Evolutionary conservation across 2,329 filamentous ascomycete genomes (phyloP).

Genomic region (Cladosporium sp.): DNA sequence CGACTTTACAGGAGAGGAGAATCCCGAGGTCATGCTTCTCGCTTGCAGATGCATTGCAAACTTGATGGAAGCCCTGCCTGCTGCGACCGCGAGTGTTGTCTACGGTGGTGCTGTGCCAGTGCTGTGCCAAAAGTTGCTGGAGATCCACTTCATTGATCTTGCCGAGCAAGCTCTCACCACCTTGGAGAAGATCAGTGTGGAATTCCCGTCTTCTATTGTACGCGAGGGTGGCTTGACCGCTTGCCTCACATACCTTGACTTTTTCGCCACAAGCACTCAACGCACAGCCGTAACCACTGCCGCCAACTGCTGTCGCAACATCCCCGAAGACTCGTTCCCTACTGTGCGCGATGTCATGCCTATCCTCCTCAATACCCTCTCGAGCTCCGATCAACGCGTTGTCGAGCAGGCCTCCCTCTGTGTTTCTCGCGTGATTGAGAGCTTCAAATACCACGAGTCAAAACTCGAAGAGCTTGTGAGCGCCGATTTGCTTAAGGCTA

Average conservation of each 20-base stretch:
- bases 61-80: conserved; percentile 92
- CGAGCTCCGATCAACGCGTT: conserved; percentile 91
- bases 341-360: conserved; percentile 97
- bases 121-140: conserved; percentile 88
- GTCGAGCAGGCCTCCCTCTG: conserved; percentile 96
- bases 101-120: conserved; percentile 96
- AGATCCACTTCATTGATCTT: conserved; percentile 95
- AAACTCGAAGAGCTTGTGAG: conserved; percentile 93
- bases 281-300: conserved; percentile 95
- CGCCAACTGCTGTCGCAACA: conserved; percentile 96
- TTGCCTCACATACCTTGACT: conserved; percentile 94
- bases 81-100: conserved; percentile 91
- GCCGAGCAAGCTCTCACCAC: conserved; percentile 97
- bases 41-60: conserved; percentile 95
- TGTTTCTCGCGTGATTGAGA: conserved; percentile 93
- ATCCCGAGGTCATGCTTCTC: conserved; percentile 94
- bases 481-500: conserved; percentile 78
- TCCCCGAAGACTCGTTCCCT: conserved; percentile 87
- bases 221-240: conserved; percentile 92
- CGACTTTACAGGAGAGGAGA: conserved; percentile 77
- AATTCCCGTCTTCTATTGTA: conserved; percentile 93
- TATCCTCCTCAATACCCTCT: conserved; percentile 83
- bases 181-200: conserved; percentile 93
- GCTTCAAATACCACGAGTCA: conserved; percentile 83
- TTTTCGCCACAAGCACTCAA: conserved; percentile 96